Conservation (phyloP, 352 stramenopile species). For the Globisporangium echinulatum region DNA sequence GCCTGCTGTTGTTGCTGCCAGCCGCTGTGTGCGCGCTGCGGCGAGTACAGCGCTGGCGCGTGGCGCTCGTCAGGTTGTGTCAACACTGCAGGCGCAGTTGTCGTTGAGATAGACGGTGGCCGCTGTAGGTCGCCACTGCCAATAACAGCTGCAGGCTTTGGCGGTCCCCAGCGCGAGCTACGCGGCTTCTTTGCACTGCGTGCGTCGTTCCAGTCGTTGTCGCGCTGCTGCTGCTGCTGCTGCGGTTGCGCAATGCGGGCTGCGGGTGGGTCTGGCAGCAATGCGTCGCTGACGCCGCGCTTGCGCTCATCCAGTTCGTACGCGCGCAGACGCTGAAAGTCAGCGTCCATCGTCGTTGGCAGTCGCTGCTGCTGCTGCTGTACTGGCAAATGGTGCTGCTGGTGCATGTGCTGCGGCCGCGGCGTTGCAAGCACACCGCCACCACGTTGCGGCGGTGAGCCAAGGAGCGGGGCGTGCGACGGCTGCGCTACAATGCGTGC, state of each 20-base stretch:
- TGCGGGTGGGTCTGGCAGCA: slow-evolving; percentile 9
- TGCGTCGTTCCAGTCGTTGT: slow-evolving; percentile 26
- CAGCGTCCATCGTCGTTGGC: background rate
- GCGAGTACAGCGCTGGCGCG: background rate
- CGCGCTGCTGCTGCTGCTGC: slow-evolving; percentile 21
- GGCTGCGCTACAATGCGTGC: slow-evolving; percentile 5
- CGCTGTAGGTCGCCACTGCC: slow-evolving; percentile 4
- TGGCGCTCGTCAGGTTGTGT: background rate
- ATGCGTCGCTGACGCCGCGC: background rate
- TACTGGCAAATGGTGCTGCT: background rate
- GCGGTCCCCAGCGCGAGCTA: slow-evolving; percentile 62
- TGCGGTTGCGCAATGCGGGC: slow-evolving; percentile 13
- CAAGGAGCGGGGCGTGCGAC: background rate
- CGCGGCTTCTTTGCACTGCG: slow-evolving; percentile 56
- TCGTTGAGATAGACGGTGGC: no score
- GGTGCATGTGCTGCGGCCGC: background rate
- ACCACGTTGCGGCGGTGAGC: background rate
- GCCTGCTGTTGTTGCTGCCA: background rate
- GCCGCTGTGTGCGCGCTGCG: background rate
- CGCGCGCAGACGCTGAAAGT: background rate
- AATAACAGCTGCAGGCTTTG: slow-evolving; percentile 18
- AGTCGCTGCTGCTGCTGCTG: slow-evolving; percentile 1
- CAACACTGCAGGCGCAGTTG: slow-evolving; percentile 12
- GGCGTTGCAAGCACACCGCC: no score
- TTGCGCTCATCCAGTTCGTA: slow-evolving; percentile 8